phyloP scores from a whole-genome alignment of 768 basidiomycete genomes.

The Serendipita vermifera region DNA sequence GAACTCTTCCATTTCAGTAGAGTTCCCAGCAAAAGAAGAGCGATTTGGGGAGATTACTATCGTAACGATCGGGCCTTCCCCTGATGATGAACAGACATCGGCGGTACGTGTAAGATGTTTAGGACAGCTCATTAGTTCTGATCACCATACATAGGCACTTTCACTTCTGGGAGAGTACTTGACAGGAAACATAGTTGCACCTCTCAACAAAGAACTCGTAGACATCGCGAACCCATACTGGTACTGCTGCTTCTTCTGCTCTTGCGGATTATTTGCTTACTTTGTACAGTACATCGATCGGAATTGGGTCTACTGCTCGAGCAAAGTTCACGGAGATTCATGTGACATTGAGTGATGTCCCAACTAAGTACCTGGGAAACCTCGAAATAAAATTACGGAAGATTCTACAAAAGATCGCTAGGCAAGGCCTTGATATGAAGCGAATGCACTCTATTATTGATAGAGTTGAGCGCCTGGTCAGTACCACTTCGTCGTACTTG shows the following conservation, averaged over 20 bases:
- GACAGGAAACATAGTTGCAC: constrained; percentile 70
- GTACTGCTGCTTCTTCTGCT: constrained; percentile 29
- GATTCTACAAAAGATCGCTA: constrained; percentile 54
- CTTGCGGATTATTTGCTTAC: neutral
- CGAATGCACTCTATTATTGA: constrained; percentile 78
- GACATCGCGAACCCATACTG: constrained; percentile 85
- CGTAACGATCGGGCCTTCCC: constrained; percentile 61
- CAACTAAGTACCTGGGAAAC: constrained; percentile 56
- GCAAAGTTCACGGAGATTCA: constrained; percentile 60
- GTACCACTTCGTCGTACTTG: constrained; percentile 11
- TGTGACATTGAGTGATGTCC: constrained; percentile 72
- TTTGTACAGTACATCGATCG: constrained; percentile 59
- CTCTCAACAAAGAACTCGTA: constrained; percentile 80
- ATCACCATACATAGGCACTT: constrained; percentile 42
- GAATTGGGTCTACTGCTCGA: constrained; percentile 63
- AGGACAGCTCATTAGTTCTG: neutral
- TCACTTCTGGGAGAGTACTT: constrained; percentile 80
- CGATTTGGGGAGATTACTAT: constrained; percentile 81
- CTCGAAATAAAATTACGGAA: constrained; percentile 56
- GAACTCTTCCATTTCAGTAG: constrained; percentile 53
- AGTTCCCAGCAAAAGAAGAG: constrained; percentile 96
- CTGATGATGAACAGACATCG: constrained; percentile 54
- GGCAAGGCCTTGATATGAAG: constrained; percentile 80
- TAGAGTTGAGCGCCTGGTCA: constrained; percentile 75
- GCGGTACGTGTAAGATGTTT: constrained; percentile 36